Evolutionary conservation across 1,284 basidiomycete species (phyloP).

Genomic region (Cutaneotrichosporon mucoides): DNA sequence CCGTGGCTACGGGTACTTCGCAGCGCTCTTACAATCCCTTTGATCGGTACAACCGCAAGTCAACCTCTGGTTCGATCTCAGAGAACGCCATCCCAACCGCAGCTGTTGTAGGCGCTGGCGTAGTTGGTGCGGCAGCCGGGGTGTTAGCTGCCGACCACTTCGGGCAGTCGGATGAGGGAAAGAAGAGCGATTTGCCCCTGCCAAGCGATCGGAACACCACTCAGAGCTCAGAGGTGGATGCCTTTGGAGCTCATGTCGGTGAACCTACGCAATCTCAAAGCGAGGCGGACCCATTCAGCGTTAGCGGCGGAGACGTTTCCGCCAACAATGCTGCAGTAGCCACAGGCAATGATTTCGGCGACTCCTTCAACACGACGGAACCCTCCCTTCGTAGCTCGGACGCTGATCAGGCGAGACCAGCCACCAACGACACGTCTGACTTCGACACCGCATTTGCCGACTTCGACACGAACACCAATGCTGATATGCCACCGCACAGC

Average conservation of each 20-base stretch:
- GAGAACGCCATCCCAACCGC: neutral
- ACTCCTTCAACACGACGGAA: constrained; percentile 19
- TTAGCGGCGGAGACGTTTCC: neutral
- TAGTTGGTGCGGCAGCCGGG: neutral
- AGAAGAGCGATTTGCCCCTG: neutral
- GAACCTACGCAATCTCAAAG: neutral
- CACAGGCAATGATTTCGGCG: constrained; percentile 20
- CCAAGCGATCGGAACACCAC: too few relatives aligned
- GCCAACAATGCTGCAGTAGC: too few relatives aligned
- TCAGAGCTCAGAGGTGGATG: neutral
- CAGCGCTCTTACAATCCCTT: constrained; percentile 90
- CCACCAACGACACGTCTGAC: constrained; percentile 39
- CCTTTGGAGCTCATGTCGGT: neutral
- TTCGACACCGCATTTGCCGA: constrained; percentile 53
- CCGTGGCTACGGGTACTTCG: constrained; percentile 48
- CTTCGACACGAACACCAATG: constrained; percentile 54
- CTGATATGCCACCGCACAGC: neutral
- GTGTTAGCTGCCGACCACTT: constrained; percentile 3
- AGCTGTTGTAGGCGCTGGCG: constrained; percentile 16
- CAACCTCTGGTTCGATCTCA: neutral
- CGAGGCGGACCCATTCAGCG: neutral
- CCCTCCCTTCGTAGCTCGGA: neutral
- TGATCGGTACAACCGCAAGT: constrained; percentile 55
- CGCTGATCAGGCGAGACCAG: neutral
- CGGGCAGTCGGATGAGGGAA: neutral